Evolutionary conservation across 805 yeast species (phyloP), one percentile per base, ranked within the genome.

Genomic region (Metschnikowia orientalis): DNA sequence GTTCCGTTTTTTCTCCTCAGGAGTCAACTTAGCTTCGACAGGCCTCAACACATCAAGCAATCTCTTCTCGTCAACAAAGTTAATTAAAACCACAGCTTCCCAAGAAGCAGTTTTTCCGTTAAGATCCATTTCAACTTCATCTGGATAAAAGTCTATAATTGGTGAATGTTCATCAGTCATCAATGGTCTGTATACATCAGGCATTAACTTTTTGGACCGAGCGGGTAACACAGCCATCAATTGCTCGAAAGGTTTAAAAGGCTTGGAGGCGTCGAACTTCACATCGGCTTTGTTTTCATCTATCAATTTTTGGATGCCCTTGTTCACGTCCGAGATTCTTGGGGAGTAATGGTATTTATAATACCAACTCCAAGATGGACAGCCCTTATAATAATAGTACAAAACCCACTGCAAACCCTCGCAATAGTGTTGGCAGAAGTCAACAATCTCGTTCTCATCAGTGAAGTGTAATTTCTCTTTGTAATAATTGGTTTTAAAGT

Each of bases 371-470:
- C 98, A 90, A 2, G 97, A 88, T 23, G 86, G 84, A 52, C 86
- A 80, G 17, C 97, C 97, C 47, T 74, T 73, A 54, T 88, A 90
- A 60, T 90, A 90, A 63, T 90, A 90, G 51, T 73, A 79, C 57
- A 92, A 66, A 9, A 92, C 97, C 98, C 98, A 90, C 61, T 90
- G 98, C 42, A 90, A 69, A 44, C 98, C 98, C 59, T 89, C 95
- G 25, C 92, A 69, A 53, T 89, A 92, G 53, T 85, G 88, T 45
- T 77, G 77, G 6, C 94, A 73, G 43, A 87, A 55, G 7, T 75
- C 79, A n/a, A 56, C 57, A 44, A 89, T 59, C 37, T 74, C 58
- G 1, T 75, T 81, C 15, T 70, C 73, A 44, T 81, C 81, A 4
- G 80, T 68, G 42, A 86, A 86, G 2, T 75, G 77, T 40, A 92